Conservation (phyloP, 768 basidiomycete species). For the Amanita rubescens region DNA sequence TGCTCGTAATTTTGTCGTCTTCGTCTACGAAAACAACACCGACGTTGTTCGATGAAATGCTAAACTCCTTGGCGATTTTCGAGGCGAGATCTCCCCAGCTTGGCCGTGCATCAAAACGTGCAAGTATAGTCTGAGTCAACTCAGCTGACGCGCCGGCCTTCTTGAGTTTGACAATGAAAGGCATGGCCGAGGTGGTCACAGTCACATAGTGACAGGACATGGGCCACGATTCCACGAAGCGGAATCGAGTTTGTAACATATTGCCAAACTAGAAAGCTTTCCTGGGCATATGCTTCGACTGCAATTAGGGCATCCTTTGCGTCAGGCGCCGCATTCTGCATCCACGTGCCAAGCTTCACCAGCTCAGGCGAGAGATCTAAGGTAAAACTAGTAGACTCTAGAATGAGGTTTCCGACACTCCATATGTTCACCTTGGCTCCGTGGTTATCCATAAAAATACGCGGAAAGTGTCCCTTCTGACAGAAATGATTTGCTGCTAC, state of each 20-base stretch:
- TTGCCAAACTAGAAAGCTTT: too few species aligned
- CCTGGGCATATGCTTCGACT: too few species aligned
- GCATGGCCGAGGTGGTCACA: too few species aligned
- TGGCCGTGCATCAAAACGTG: slow-evolving; percentile 2
- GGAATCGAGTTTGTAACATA: too few species aligned
- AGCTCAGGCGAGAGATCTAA: too few species aligned
- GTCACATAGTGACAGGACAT: too few species aligned
- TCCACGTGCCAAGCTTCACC: too few species aligned
- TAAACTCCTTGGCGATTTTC: not conserved
- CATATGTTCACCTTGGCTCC: slow-evolving; percentile 25
- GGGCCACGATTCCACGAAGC: too few species aligned
- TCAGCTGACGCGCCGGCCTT: slow-evolving; percentile 7
- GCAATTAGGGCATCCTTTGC: too few species aligned
- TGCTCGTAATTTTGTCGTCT: slow-evolving; percentile 1
- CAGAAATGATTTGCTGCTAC: slow-evolving; percentile 10
- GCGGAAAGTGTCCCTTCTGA: slow-evolving; percentile 14
- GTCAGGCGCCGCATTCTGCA: too few species aligned
- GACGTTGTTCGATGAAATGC: not conserved
- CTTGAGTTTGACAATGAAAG: slow-evolving; percentile 9
- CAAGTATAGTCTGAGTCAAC: slow-evolving; percentile 1
- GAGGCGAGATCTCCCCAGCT: slow-evolving; percentile 4
- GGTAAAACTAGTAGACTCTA: too few species aligned
- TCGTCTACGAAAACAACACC: slow-evolving; percentile 5
- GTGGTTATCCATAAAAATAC: slow-evolving; percentile 19
- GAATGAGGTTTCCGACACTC: slow-evolving; percentile 19